phyloP scores from a whole-genome alignment of 129 eudicot genomes.

The Gnaphalium uliginosum region DNA sequence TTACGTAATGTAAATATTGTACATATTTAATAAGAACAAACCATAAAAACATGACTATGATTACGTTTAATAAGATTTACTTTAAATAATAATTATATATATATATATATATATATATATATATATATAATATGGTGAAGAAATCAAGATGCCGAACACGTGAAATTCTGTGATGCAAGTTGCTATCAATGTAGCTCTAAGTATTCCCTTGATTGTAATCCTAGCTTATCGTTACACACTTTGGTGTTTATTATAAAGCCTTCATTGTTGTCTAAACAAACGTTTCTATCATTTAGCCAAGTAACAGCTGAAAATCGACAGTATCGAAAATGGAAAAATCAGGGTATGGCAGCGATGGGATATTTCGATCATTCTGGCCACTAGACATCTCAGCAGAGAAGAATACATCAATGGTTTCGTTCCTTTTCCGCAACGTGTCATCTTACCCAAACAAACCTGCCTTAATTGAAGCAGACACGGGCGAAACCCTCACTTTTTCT shows the following conservation, averaged over 20 bases:
- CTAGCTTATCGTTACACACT: not conserved
- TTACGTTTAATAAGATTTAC: not conserved
- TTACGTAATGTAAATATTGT: too few species aligned
- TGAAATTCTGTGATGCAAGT: not conserved
- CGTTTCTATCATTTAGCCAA: not conserved
- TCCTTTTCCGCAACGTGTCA: conserved; percentile 67
- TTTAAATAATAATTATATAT: too few species aligned
- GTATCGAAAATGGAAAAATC: conserved; percentile 63
- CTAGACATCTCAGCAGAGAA: conserved; percentile 52
- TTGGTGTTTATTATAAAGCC: not conserved
- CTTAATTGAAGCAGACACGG: conserved; percentile 59
- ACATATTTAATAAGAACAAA: not conserved
- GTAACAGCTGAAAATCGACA: not conserved
- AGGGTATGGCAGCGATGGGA: conserved; percentile 78
- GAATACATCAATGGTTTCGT: conserved; percentile 62
- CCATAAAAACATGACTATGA: not conserved
- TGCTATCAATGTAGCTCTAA: not conserved
- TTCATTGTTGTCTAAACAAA: not conserved
- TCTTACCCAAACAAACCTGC: conserved; percentile 68
- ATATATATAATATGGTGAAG: conserved; percentile 3
- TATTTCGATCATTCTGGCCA: conserved; percentile 71
- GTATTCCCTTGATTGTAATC: too few species aligned
- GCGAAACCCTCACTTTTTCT: conserved; percentile 51
- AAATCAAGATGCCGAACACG: conserved; percentile 1
- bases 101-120: too few species aligned